These are phyloP conservation scores for Globisporangium nunn DNA, from an alignment of 352 stramenopile genomes.

Conservation along the genomic window DNA sequence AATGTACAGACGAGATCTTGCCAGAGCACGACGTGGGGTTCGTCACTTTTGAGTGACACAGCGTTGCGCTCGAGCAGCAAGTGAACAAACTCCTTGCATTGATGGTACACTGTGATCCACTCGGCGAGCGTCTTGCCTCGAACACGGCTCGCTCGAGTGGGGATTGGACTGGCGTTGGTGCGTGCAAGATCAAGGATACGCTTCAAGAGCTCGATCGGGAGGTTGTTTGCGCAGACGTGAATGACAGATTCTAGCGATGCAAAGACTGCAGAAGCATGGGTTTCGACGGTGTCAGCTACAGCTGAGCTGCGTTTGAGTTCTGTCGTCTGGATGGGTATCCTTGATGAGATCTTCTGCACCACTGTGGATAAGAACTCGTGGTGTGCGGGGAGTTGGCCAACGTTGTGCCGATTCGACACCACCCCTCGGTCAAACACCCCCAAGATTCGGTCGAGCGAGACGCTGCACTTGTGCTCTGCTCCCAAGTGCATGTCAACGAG, in stretches of 20 bases:
- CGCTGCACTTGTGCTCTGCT: background rate
- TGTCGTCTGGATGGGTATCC: too few relatives aligned
- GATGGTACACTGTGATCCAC: conserved; percentile 22
- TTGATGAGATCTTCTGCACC: conserved; percentile 2
- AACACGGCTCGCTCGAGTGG: conserved; percentile 14
- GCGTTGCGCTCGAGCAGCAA: conserved; percentile 2
- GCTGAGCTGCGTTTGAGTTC: too few relatives aligned
- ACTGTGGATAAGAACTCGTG: conserved; percentile 1
- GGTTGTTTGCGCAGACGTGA: conserved; percentile 22
- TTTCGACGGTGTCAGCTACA: background rate
- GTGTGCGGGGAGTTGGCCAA: background rate
- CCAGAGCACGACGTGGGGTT: background rate
- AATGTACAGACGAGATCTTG: background rate
- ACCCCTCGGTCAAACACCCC: conserved; percentile 4
- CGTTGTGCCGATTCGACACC: conserved; percentile 1
- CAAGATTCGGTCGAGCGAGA: conserved; percentile 22
- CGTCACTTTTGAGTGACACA: background rate
- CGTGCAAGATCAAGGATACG: conserved; percentile 1
- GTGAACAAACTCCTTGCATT: conserved; percentile 18
- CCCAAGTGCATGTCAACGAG: conserved; percentile 13
- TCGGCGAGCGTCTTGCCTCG: conserved; percentile 18
- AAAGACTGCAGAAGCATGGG: background rate
- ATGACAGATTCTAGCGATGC: conserved; percentile 15
- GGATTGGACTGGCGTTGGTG: background rate
- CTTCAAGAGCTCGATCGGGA: conserved; percentile 13